Base-by-base conservation (phyloP, 495 filamentous ascomycete genomes). In the Xylaria longipes region DNA sequence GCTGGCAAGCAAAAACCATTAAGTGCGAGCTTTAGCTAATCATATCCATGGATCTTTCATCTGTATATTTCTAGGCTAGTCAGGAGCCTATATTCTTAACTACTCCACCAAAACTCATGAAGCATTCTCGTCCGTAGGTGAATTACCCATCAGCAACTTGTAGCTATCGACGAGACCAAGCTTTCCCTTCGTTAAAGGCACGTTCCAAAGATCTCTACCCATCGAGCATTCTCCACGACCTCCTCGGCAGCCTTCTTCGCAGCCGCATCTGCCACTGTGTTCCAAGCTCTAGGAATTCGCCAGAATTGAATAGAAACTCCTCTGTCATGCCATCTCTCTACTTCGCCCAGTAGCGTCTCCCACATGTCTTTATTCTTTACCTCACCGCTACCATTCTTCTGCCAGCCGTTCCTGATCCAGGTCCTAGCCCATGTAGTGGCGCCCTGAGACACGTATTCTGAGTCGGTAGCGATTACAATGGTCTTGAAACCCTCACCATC, bases 401-500 rank as follows among this genome's bases (percentile, higher is more conserved):
- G 54, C 82, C 83, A 88, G 35, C 75, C 80, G 37, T 82, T 84
- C 27, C 61, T 31, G 58, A 81, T 60, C 86, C 86, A 87, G 3
- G 58, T 77, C 45, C 69, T 75, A 0, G 78, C 68, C 79, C 81
- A 84, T 20, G 78, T 74, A 4, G 84, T 86, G 5, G 79, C 71
- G 5, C 83, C 81, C 33, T 79, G 71, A 7, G 80, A 77, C 0
- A 84, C 75, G 67, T 87, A 87, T 33, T 80, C 78, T 3, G 83
- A 87, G 71, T 87, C 82, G 2, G 84, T 83, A 22, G 83, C 86
- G 46, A 88, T 79, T 11, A 85, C 78, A 0, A 88, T 41, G 0
- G 74, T 81, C 17, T 62, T 72, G 71, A 80, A 81, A 1, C 81
- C 80, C 72, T 85, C 84, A 11, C 69, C 71, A 37, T 46, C 37